Evolutionary conservation across 495 filamentous ascomycete species (phyloP).

Genomic region (Parachaetomium inaequale): DNA sequence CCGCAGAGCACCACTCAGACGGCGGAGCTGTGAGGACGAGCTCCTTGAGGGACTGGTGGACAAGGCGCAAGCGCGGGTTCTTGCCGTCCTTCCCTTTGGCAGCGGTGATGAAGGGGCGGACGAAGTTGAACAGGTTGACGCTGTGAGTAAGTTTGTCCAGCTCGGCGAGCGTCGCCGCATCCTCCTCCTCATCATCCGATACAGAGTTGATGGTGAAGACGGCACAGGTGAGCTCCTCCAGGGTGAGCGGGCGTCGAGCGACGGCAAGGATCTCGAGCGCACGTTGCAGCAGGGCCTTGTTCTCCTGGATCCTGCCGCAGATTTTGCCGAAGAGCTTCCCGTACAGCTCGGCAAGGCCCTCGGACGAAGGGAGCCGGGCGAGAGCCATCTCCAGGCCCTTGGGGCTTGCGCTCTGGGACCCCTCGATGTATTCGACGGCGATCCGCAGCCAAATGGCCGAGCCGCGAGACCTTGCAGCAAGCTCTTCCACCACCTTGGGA

Average conservation of each 20-base stretch:
- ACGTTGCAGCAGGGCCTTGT: neutral
- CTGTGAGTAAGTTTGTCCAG: conserved; percentile 1
- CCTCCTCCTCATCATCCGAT: neutral
- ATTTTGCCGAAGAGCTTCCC: neutral
- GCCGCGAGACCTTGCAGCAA: conserved; percentile 2
- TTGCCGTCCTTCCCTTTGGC: neutral
- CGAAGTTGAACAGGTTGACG: conserved; percentile 1
- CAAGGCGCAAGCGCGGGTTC: conserved; percentile 13
- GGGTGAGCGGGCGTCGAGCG: conserved; percentile 6
- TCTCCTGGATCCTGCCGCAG: neutral
- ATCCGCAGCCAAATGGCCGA: conserved; percentile 18
- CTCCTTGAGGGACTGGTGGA: conserved; percentile 33
- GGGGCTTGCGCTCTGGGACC: neutral
- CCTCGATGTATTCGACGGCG: neutral
- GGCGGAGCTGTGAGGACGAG: conserved; percentile 25
- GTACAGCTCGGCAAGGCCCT: conserved; percentile 5
- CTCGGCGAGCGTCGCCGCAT: neutral
- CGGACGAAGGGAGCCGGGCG: neutral
- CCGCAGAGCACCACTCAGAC: conserved; percentile 24
- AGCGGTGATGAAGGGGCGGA: conserved; percentile 13
- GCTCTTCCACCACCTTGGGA: neutral
- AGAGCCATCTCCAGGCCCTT: neutral
- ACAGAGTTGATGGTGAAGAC: conserved; percentile 1
- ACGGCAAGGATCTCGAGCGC: conserved; percentile 16
- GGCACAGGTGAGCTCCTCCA: conserved; percentile 9